Base-by-base conservation (phyloP, 257 asterid species). In the Lycium ferocissimum region DNA sequence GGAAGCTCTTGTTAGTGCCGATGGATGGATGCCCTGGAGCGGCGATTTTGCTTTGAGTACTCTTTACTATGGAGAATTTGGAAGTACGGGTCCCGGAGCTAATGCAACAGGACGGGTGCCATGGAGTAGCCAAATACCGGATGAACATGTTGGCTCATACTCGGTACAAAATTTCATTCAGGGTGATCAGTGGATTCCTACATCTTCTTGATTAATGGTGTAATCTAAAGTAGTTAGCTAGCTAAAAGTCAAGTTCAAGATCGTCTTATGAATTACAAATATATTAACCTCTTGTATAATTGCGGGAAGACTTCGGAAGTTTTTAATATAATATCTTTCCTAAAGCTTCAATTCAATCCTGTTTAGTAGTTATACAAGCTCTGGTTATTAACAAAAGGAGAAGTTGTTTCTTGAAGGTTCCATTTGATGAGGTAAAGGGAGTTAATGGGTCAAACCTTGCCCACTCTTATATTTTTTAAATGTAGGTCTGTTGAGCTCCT, bases 1-100 rank as follows among this genome's bases (percentile, higher is more conserved):
- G 67, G 88, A 78, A 57, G 86, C 53, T 63, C 81, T 83, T 22
- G 57, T 83, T 18, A 8, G 7, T 40, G 45, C 4, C 45, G 6
- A 40, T 6, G 45, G 45, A 40, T 40, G 45, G 45, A 40, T 40
- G 45, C 45, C 45, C 6, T 40, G 45, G 45, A 40, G 5, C 45
- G 45, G 45, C 45, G 45, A 40, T 40, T 40, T 40, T 40, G 45
- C 45, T 40, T 40, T 40, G 45, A 40, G 45, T 40, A 40, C 45
- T 40, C 45, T 40, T 40, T 40, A 40, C 45, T 3, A 40, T 40
- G 45, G 45, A 40, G 45, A 40, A 40, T 40, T 40, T 40, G 45
- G 6, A 40, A 40, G 6, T 40, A 40, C 45, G 4, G 45, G 45
- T 40, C 45, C 45, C 45, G 45, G 45, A 1, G 45, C 45, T 40